Percentiles rank a stretch among this genome's conserved stretches.
These are phyloP conservation scores for Colletotrichum chlorophyti DNA, from an alignment of 2,329 filamentous ascomycete genomes.

Conservation along the genomic window DNA sequence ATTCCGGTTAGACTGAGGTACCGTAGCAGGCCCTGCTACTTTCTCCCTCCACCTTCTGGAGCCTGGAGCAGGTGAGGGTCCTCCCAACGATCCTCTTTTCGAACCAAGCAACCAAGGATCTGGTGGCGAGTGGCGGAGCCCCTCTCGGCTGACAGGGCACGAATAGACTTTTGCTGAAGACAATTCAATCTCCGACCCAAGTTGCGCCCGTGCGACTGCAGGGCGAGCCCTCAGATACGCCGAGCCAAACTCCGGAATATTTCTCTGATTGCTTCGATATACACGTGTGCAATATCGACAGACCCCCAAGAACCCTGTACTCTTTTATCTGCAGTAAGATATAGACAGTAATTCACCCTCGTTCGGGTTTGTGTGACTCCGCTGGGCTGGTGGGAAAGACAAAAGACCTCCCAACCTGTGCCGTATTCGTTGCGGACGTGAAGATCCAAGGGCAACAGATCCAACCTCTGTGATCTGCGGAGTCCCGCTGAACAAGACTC, in stretches of 20 bases:
- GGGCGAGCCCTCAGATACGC: neutral
- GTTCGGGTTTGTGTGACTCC: too few species aligned
- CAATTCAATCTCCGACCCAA: conserved; percentile 20
- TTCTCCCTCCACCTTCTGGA: neutral
- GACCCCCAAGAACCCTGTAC: too few species aligned
- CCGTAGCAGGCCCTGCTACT: conserved; percentile 11
- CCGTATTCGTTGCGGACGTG: too few species aligned
- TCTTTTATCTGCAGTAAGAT: too few species aligned
- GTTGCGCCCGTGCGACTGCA: neutral
- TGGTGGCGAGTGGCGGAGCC: neutral
- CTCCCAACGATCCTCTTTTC: neutral
- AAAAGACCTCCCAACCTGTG: too few species aligned
- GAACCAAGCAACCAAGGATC: conserved; percentile 3
- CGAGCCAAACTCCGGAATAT: conserved; percentile 14
- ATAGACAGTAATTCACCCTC: too few species aligned
- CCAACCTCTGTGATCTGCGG: conserved; percentile 13
- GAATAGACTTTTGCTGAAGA: conserved; percentile 16
- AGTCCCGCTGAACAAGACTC: conserved; percentile 25
- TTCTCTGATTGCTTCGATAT: too few species aligned
- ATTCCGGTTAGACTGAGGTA: conserved; percentile 14
- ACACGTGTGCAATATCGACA: too few species aligned
- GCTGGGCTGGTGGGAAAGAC: too few species aligned
- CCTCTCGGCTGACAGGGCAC: neutral
- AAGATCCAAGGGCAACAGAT: too few species aligned
- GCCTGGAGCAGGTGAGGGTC: conserved; percentile 1